Conservation (phyloP, 169 alveolate genomes). For the Cystoisospora suis region DNA sequence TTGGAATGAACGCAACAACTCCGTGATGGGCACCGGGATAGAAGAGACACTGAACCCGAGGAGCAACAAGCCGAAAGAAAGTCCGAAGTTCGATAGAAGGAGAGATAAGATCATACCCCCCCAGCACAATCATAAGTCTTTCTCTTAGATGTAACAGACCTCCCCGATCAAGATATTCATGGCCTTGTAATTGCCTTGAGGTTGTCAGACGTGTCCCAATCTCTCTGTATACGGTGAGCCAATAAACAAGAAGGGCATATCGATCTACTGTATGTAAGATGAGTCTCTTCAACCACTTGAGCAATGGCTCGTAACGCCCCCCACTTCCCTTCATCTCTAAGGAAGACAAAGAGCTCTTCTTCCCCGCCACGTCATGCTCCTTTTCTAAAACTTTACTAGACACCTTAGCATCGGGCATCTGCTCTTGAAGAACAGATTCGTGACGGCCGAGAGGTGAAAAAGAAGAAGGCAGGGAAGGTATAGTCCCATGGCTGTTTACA, state of each 20-base stretch:
- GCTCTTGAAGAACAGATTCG: too few species aligned
- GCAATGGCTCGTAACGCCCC: too few species aligned
- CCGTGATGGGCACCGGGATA: constrained; percentile 28
- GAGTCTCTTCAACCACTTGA: too few species aligned
- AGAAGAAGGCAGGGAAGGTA: too few species aligned
- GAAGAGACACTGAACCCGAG: constrained; percentile 1
- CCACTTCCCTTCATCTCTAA: too few species aligned
- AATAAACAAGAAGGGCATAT: not conserved
- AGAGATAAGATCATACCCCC: constrained; percentile 2
- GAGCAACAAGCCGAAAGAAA: not conserved
- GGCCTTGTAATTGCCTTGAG: constrained; percentile 17
- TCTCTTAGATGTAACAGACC: not conserved
- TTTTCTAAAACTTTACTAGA: too few species aligned
- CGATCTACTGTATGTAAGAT: not conserved
- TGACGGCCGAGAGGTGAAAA: too few species aligned
- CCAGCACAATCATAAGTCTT: not conserved
- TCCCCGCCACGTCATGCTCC: too few species aligned
- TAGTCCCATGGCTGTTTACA: too few species aligned
- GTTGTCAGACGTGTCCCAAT: constrained; percentile 22
- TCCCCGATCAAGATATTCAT: constrained; percentile 14
- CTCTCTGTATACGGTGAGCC: constrained; percentile 8
- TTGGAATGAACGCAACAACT: not conserved
- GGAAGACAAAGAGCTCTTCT: too few species aligned
- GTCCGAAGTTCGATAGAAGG: not conserved
- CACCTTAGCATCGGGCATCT: too few species aligned